Conservation (phyloP, 2,329 filamentous ascomycete species). For the Harringtonia aguacate region DNA sequence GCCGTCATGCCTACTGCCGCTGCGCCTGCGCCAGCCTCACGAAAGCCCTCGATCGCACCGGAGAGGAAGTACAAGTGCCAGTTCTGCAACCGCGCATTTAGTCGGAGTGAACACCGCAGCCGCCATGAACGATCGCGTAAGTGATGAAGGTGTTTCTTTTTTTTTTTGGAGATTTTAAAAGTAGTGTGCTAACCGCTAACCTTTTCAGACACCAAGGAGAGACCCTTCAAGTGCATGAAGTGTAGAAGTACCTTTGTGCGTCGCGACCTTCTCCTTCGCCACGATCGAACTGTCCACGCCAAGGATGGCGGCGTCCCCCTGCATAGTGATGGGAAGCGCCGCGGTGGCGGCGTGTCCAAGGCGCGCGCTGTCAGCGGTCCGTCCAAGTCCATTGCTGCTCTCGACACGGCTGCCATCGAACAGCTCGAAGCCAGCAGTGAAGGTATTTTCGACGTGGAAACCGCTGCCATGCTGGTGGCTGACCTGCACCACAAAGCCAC, state of each 20-base stretch:
- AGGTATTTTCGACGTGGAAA: constrained; percentile 89
- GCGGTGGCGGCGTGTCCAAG: constrained; percentile 53
- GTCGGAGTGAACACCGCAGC: constrained; percentile 91
- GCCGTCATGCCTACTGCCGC: constrained; percentile 53
- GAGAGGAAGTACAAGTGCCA: constrained; percentile 99
- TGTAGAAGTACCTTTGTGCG: constrained; percentile 97
- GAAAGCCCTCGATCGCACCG: constrained; percentile 67
- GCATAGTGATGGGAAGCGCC: constrained; percentile 87
- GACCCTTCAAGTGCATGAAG: constrained; percentile 97
- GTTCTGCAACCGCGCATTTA: constrained; percentile 96
- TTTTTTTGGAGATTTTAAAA: too few relatives aligned
- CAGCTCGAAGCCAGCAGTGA: constrained; percentile 88
- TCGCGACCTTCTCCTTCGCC: constrained; percentile 87
- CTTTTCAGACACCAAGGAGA: constrained; percentile 82
- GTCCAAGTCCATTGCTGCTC: constrained; percentile 61
- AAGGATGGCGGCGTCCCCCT: constrained; percentile 93
- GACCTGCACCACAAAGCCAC: constrained; percentile 96
- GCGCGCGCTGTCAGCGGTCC: constrained; percentile 51
- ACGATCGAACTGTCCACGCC: constrained; percentile 96
- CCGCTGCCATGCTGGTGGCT: constrained; percentile 96
- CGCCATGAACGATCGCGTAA: constrained; percentile 96
- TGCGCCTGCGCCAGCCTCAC: constrained; percentile 58
- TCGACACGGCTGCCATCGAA: constrained; percentile 80
- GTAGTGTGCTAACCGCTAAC: too few relatives aligned
- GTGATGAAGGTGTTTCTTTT: too few relatives aligned